phyloP scores from a whole-genome alignment of 2,329 filamentous ascomycete species.

The Penicillium hordei region DNA sequence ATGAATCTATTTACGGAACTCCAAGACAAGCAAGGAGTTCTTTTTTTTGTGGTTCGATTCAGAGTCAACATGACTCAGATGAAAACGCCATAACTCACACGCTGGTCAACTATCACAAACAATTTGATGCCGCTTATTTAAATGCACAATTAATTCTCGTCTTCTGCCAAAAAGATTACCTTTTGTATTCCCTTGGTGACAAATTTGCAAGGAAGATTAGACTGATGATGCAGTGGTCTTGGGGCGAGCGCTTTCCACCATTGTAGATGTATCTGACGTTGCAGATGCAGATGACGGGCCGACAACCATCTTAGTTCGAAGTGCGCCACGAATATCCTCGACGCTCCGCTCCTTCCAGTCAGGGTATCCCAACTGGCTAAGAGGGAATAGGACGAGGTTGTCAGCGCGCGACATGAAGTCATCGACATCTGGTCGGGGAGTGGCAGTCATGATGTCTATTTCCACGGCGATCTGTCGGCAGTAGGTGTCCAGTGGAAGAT shows the following conservation, averaged over 20 bases:
- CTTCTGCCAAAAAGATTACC: constrained; percentile 21
- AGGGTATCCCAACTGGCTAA: constrained; percentile 48
- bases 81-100: constrained; percentile 32
- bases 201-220: background rate
- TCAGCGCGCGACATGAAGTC: constrained; percentile 48
- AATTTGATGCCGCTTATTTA: constrained; percentile 16
- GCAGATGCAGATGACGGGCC: constrained; percentile 14
- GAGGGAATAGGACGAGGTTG: constrained; percentile 40
- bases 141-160: constrained; percentile 6
- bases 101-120: constrained; percentile 20
- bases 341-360: constrained; percentile 52
- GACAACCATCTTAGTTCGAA: constrained; percentile 39
- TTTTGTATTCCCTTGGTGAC: constrained; percentile 1
- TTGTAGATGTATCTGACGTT: constrained; percentile 25
- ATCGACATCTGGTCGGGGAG: constrained; percentile 51
- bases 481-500: constrained; percentile 72
- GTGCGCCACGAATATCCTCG: constrained; percentile 47
- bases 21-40: constrained; percentile 5
- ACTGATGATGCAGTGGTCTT: constrained; percentile 12
- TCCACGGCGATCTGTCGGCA: constrained; percentile 73
- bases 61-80: constrained; percentile 14
- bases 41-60: constrained; percentile 5
- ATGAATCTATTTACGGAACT: constrained; percentile 1
- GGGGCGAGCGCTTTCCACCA: constrained; percentile 17
- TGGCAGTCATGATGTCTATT: constrained; percentile 69